These are phyloP conservation scores for Aspergillus spinulosporus DNA, from an alignment of 2,329 filamentous ascomycete genomes.

Conservation along the genomic window DNA sequence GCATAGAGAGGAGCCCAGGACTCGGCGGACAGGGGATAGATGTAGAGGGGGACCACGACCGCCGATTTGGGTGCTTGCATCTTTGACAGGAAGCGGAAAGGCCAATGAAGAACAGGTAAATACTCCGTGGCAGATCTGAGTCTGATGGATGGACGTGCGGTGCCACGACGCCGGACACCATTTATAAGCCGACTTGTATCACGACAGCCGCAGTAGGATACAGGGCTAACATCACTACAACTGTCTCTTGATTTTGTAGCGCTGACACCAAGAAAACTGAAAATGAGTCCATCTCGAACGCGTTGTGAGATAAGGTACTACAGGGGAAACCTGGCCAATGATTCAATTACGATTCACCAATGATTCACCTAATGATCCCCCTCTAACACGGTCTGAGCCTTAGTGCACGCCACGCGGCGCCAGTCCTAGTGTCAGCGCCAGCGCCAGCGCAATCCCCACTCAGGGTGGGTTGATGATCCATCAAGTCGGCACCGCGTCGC, in stretches of 20 bases:
- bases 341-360: no score
- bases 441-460: no score
- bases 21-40: conserved; percentile 18
- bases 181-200: no score
- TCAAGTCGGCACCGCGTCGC: conserved; percentile 15
- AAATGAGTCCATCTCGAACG: background rate
- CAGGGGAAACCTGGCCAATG: conserved; percentile 1
- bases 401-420: no score
- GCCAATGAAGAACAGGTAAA: background rate
- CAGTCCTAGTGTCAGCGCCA: no score
- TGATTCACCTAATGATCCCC: background rate
- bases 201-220: no score
- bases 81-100: background rate
- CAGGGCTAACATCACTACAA: no score
- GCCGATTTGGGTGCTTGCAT: conserved; percentile 14
- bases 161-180: background rate
- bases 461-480: background rate
- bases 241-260: background rate
- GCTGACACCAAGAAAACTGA: background rate
- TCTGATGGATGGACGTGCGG: background rate
- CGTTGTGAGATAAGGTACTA: background rate
- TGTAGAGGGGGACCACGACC: conserved; percentile 21
- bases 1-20: conserved; percentile 22
- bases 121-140: background rate
- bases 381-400: background rate